These are phyloP conservation scores for Dissoconium aciculare DNA, from an alignment of 2,329 filamentous ascomycete species.

Conservation along the genomic window DNA sequence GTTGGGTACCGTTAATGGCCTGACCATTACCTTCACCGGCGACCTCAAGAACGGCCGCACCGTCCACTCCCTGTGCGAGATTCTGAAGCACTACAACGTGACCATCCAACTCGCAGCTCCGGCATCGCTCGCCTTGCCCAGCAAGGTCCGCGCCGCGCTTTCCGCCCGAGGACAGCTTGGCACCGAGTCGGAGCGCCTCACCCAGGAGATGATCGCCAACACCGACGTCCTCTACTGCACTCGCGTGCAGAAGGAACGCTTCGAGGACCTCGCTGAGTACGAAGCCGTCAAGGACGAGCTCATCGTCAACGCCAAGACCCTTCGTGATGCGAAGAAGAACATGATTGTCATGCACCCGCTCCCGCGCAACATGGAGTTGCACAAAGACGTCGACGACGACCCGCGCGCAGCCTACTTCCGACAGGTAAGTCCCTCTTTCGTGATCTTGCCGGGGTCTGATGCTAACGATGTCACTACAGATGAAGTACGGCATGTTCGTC, in stretches of 20 bases:
- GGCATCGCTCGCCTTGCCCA: slow-evolving; percentile 59
- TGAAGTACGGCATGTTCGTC: slow-evolving; percentile 94
- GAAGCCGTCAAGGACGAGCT: slow-evolving; percentile 79
- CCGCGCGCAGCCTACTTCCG: slow-evolving; percentile 93
- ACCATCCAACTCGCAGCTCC: slow-evolving; percentile 84
- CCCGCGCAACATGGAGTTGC: slow-evolving; percentile 83
- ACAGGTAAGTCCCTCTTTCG: slow-evolving; percentile 56
- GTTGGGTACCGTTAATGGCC: slow-evolving; percentile 81
- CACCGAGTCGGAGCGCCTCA: slow-evolving; percentile 61
- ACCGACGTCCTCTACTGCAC: slow-evolving; percentile 96
- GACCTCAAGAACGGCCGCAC: slow-evolving; percentile 87
- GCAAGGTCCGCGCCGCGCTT: slow-evolving; percentile 57
- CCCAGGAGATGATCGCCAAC: slow-evolving; percentile 67
- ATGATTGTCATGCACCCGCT: slow-evolving; percentile 95
- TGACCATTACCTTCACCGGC: slow-evolving; percentile 91
- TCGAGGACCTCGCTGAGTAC: slow-evolving; percentile 65
- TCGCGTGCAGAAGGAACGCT: slow-evolving; percentile 89
- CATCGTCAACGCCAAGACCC: slow-evolving; percentile 74
- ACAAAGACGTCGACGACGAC: slow-evolving; percentile 94
- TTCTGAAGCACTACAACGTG: slow-evolving; percentile 91
- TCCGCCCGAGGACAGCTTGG: slow-evolving; percentile 61
- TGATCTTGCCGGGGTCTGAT: too few relatives aligned
- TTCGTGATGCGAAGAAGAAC: slow-evolving; percentile 80
- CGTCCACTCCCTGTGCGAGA: slow-evolving; percentile 86
- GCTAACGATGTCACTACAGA: slow-evolving; percentile 41